These are phyloP conservation scores for Trichoderma sp. DNA, from an alignment of 2,329 filamentous ascomycete genomes.

Conservation along the genomic window DNA sequence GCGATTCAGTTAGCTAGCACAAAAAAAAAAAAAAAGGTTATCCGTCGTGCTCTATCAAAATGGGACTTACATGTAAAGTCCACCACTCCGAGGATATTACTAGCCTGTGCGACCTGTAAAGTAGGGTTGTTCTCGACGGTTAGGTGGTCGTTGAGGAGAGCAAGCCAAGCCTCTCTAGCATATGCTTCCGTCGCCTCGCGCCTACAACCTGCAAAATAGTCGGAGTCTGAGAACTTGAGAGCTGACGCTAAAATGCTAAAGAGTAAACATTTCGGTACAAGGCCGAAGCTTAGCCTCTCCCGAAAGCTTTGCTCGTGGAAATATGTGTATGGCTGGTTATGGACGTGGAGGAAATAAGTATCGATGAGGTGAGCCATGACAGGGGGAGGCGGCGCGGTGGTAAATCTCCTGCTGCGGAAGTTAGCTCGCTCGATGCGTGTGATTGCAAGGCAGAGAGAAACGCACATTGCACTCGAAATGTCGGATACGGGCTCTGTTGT, in stretches of 20 bases:
- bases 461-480: constrained; percentile 3
- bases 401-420: not conserved
- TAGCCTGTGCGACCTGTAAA: constrained; percentile 1
- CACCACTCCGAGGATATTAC: constrained; percentile 11
- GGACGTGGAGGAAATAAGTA: constrained; percentile 9
- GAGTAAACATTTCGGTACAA: constrained; percentile 9
- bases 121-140: constrained; percentile 9
- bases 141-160: constrained; percentile 3
- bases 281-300: constrained; percentile 5
- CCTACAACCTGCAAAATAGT: constrained; percentile 1
- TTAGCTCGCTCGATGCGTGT: not conserved
- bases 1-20: not conserved
- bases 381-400: constrained; percentile 6
- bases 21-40: not conserved
- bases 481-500: not conserved
- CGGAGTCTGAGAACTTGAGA: constrained; percentile 10
- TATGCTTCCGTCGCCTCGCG: constrained; percentile 16
- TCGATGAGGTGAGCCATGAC: constrained; percentile 14
- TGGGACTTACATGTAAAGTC: constrained; percentile 9
- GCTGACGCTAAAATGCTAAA: constrained; percentile 11
- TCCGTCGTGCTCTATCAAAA: not conserved
- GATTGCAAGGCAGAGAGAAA: not conserved
- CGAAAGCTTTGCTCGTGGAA: constrained; percentile 15
- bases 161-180: constrained; percentile 12
- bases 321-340: constrained; percentile 13